phyloP scores from a whole-genome alignment of 129 eudicot species.

The Flaveria brownii region DNA sequence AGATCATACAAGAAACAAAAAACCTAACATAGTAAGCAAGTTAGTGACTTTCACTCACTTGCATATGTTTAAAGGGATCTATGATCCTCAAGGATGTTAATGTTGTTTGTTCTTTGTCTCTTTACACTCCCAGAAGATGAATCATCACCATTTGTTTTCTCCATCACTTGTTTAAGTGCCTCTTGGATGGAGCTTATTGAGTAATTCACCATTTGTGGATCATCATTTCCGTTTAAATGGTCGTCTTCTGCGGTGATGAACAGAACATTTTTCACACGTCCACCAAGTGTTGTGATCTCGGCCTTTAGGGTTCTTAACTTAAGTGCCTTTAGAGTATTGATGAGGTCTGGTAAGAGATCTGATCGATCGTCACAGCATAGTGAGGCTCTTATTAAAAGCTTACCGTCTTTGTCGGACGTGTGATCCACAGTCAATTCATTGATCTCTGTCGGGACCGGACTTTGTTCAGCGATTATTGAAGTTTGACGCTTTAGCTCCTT shows the following conservation, averaged over 20 bases:
- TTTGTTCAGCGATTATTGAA: slow-evolving; percentile 66
- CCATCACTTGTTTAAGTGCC: slow-evolving; percentile 77
- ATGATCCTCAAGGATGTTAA: slow-evolving; percentile 48
- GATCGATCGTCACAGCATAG: slow-evolving; percentile 83
- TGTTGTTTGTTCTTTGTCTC: slow-evolving; percentile 83
- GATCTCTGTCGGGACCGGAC: slow-evolving; percentile 66
- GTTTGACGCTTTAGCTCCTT: slow-evolving; percentile 87
- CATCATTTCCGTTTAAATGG: slow-evolving; percentile 18
- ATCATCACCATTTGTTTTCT: slow-evolving; percentile 62
- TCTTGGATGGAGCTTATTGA: slow-evolving; percentile 67
- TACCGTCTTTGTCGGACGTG: slow-evolving; percentile 58
- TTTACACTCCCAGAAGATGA: slow-evolving; percentile 70
- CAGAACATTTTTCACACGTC: slow-evolving; percentile 80
- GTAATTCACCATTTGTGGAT: slow-evolving; percentile 51
- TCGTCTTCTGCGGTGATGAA: slow-evolving; percentile 68
- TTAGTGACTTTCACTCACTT: slow-evolving; percentile 16
- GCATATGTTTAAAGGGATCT: slow-evolving; percentile 41
- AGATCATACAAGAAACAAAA: slow-evolving; percentile 21
- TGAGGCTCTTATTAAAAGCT: slow-evolving; percentile 65
- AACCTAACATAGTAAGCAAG: slow-evolving; percentile 16
- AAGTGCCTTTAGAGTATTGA: slow-evolving; percentile 72
- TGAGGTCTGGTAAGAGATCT: slow-evolving; percentile 78
- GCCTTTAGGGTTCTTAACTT: slow-evolving; percentile 70
- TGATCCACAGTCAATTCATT: slow-evolving; percentile 73
- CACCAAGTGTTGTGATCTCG: slow-evolving; percentile 87